These are phyloP conservation scores for Pleurotus tuoliensis DNA, from an alignment of 768 basidiomycete species.

Conservation along the genomic window DNA sequence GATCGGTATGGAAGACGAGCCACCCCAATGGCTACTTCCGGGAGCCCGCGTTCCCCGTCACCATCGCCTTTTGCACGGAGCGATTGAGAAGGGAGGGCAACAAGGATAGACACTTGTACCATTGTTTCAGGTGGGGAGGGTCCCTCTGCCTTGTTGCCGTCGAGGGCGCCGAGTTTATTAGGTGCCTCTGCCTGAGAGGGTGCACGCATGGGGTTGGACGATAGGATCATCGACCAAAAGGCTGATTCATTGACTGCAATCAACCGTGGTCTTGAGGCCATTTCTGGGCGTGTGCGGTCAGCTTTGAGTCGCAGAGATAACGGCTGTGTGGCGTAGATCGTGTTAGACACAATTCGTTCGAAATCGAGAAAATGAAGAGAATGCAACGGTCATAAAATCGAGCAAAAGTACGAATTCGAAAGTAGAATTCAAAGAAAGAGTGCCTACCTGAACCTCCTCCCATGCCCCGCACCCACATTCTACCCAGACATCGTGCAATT, in stretches of 20 bases:
- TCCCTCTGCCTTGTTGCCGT: not conserved
- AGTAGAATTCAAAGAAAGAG: not conserved
- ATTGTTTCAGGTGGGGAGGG: conserved; percentile 18
- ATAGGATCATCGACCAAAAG: not conserved
- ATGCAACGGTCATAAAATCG: too few relatives aligned
- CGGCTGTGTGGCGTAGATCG: too few relatives aligned
- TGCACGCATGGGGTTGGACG: conserved; percentile 1
- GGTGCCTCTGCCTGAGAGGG: not conserved
- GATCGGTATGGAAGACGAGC: not conserved
- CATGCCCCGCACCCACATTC: conserved; percentile 32
- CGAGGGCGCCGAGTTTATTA: not conserved
- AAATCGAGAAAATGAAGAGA: too few relatives aligned
- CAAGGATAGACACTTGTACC: conserved; percentile 49
- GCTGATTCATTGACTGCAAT: too few relatives aligned
- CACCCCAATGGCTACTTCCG: not conserved
- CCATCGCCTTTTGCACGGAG: not conserved
- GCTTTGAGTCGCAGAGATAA: too few relatives aligned
- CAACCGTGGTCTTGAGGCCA: too few relatives aligned
- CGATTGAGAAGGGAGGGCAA: conserved; percentile 49
- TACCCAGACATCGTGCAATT: conserved; percentile 45
- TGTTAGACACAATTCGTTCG: too few relatives aligned
- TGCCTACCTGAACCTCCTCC: conserved; percentile 46
- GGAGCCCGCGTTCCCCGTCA: not conserved
- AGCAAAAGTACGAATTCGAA: too few relatives aligned
- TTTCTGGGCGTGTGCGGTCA: too few relatives aligned